A percentile compares a stretch with the other conserved stretches of the same genome.
Conservation (phyloP, 75 land plant genomes). For the Selaginella tamariscina region DNA sequence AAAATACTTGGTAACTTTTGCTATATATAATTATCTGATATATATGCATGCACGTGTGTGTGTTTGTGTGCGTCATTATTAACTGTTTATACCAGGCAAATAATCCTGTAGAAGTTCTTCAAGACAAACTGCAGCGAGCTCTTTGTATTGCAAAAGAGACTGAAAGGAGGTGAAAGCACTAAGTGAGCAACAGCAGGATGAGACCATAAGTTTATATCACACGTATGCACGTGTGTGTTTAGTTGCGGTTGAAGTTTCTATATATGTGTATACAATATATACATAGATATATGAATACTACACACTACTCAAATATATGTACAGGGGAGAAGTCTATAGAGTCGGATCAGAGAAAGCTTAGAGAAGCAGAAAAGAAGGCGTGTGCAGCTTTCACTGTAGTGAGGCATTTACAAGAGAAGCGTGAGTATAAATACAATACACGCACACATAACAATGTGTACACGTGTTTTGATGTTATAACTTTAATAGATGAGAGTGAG, state of each 20-base stretch:
- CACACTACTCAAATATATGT: conserved; percentile 32
- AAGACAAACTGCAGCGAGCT: conserved; percentile 42
- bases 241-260: neutral
- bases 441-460: neutral
- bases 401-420: conserved; percentile 27
- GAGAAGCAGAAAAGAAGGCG: conserved; percentile 34
- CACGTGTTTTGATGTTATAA: neutral
- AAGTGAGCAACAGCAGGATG: conserved; percentile 25
- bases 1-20: conserved; percentile 1
- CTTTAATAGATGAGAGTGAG: conserved; percentile 9
- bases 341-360: conserved; percentile 17
- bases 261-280: neutral
- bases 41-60: neutral
- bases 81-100: conserved; percentile 14
- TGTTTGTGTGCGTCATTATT: neutral
- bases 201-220: too few relatives aligned
- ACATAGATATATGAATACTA: conserved; percentile 41
- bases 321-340: conserved; percentile 19
- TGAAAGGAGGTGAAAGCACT: conserved; percentile 63
- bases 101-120: conserved; percentile 43
- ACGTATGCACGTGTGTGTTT: neutral
- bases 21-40: neutral
- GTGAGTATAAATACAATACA: too few relatives aligned
- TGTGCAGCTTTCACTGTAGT: conserved; percentile 48
- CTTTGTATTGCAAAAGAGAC: conserved; percentile 34